These are phyloP conservation scores for Fusarium mexicanum DNA, from an alignment of 2,329 filamentous ascomycete genomes.

Conservation along the genomic window DNA sequence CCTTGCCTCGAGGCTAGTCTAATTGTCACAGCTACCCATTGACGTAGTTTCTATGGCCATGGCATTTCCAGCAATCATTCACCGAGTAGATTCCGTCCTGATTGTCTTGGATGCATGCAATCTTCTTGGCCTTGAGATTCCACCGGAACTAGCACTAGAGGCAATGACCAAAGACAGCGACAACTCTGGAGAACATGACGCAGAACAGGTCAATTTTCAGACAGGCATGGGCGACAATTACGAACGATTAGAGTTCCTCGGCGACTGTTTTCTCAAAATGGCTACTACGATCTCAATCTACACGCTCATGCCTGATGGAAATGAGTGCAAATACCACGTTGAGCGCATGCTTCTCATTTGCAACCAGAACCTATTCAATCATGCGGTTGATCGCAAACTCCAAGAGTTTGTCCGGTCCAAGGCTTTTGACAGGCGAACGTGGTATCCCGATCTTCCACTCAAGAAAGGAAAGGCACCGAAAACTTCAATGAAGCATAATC, in stretches of 20 bases:
- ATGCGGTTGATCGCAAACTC: conserved; percentile 72
- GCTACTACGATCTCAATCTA: conserved; percentile 90
- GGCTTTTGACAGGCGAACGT: conserved; percentile 81
- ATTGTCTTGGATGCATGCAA: conserved; percentile 81
- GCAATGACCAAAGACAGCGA: conserved; percentile 94
- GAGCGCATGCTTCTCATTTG: conserved; percentile 90
- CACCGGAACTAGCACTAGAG: conserved; percentile 79
- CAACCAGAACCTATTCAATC: conserved; percentile 88
- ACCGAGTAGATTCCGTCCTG: conserved; percentile 82
- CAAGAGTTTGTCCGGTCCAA: conserved; percentile 84
- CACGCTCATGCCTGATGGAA: conserved; percentile 76
- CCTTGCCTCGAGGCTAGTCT: background rate
- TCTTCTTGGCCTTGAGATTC: conserved; percentile 70
- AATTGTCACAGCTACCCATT: conserved; percentile 66
- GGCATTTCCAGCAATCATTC: conserved; percentile 83
- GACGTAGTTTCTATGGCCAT: conserved; percentile 77
- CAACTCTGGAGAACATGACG: conserved; percentile 77
- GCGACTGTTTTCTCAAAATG: conserved; percentile 95
- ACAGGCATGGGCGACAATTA: conserved; percentile 94
- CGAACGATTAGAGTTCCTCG: conserved; percentile 91
- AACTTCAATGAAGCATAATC: conserved; percentile 63
- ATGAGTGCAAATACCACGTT: conserved; percentile 90
- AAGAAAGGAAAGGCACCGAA: conserved; percentile 74
- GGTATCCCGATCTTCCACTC: conserved; percentile 87
- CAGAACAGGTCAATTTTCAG: conserved; percentile 77